Evolutionary conservation across 1,139 yeast species (phyloP).

Genomic region (Yamadazyma triangularis): DNA sequence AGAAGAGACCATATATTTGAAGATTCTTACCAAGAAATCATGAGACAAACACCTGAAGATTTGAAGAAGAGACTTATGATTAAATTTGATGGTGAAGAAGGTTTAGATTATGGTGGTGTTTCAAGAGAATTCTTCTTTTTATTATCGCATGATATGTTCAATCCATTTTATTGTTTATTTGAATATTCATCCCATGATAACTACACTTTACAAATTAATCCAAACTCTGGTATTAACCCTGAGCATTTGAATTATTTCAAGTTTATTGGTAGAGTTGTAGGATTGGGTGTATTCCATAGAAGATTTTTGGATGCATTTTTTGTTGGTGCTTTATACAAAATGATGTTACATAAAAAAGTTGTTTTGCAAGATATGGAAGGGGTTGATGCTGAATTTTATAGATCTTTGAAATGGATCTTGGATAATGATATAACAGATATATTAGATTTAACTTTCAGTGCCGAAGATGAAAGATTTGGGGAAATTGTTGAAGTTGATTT

Average conservation of each 20-base stretch:
- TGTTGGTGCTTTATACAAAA: conserved; percentile 95
- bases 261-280: conserved; percentile 97
- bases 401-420: conserved; percentile 91
- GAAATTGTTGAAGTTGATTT: conserved; percentile 86
- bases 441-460: conserved; percentile 84
- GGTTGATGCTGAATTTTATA: conserved; percentile 94
- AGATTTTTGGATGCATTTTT: conserved; percentile 97
- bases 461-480: conserved; percentile 96
- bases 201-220: conserved; percentile 94
- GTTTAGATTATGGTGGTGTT: conserved; percentile 98
- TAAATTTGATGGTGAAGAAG: conserved; percentile 98
- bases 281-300: conserved; percentile 96
- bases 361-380: conserved; percentile 98
- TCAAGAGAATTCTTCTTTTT: conserved; percentile 96
- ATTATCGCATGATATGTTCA: conserved; percentile 96
- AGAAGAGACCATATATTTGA: conserved; percentile 95
- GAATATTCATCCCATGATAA: conserved; percentile 98
- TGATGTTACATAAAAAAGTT: conserved; percentile 94
- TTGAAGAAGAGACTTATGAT: conserved; percentile 96
- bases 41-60: conserved; percentile 98
- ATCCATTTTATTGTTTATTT: conserved; percentile 94
- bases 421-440: conserved; percentile 86
- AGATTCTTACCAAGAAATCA: conserved; percentile 95
- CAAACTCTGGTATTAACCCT: conserved; percentile 96
- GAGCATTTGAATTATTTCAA: conserved; percentile 97